phyloP scores from a whole-genome alignment of 2,329 filamentous ascomycete species.

The Alternaria arbusti region DNA sequence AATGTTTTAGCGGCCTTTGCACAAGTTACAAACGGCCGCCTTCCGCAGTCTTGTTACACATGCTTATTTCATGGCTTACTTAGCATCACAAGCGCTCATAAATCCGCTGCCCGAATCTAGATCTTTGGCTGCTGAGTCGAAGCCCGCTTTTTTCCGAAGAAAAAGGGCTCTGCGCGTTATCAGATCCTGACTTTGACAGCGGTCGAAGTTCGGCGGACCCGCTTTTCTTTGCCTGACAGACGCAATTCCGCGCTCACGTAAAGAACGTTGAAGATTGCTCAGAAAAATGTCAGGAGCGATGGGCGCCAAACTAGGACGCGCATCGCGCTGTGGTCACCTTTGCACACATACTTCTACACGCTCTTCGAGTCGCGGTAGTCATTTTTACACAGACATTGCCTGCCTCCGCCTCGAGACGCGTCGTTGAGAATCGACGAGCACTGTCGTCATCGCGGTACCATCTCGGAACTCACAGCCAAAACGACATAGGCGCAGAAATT shows the following conservation, averaged over 20 bases:
- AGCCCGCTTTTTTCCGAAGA: not conserved
- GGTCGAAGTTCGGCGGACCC: conserved; percentile 9
- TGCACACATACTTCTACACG: not conserved
- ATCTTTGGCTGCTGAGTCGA: not conserved
- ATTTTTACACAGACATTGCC: not conserved
- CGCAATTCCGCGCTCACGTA: conserved; percentile 20
- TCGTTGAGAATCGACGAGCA: not conserved
- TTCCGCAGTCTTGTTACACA: not conserved
- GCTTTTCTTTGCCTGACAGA: not conserved
- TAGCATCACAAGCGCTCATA: not conserved
- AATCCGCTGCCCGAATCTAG: not conserved
- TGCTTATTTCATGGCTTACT: not conserved
- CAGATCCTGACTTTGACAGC: not conserved
- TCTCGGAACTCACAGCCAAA: not conserved
- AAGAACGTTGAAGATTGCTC: conserved; percentile 2
- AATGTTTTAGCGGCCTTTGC: not conserved
- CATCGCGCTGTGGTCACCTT: not conserved
- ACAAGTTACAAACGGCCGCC: not conserved
- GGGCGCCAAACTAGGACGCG: not conserved
- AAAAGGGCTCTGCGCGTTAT: not conserved
- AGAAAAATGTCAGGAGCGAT: not conserved
- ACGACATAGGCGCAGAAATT: not conserved
- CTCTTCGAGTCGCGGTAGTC: not conserved
- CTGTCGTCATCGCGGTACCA: not conserved
- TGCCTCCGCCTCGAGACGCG: not conserved